Evolutionary conservation across 345 rosid genomes (phyloP), one percentile per base, ranked within the genome.

Genomic region (Ceriops zippeliana): DNA sequence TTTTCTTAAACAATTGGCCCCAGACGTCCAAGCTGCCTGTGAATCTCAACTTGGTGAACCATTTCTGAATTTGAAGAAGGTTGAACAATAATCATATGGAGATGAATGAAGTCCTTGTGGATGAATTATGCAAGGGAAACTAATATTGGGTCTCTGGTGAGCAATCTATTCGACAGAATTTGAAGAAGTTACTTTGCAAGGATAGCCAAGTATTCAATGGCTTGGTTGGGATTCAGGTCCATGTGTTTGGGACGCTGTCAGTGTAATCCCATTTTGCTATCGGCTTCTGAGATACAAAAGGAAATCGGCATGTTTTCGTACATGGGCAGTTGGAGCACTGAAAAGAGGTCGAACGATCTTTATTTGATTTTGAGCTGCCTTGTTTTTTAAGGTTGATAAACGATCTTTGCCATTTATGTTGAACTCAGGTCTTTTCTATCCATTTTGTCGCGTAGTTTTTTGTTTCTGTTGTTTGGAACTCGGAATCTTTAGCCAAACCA

Each of bases 41-140:
- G 89, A 89, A 80, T 78, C 90, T 73, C 84, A 77, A 60, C 85
- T 96, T 11, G 86, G 97, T 38, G 86, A 90, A 16, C 21, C 78
- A 56, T 92, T 85, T 70, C 67, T 78, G 56, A 86, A 78, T 62
- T 71, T 88, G 71, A 88, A 86, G 86, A 89, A 81, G 53, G 60
- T 30, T 2, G 72, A 54, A 70, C 31, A 34, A 47, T 63, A 71
- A 59, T 32, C 10, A 20, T 46, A 46, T 8, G 4, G 16, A 54
- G 24, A 64, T 52, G 9, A 53, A 21, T 61, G 65, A 66, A n/a
- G 21, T 10, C 9, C 46, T 53, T 47, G 3, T 2, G 46, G 16
- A 24, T 66, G 26, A 8, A 2, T 13, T 34, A 32, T 16, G 13
- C 1, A 2, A 0, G 31, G 17, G 15, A 37, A 35, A 16, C 19